phyloP scores from a whole-genome alignment of 176 grass and related monocot genomes.

The Lolium multiflorum region DNA sequence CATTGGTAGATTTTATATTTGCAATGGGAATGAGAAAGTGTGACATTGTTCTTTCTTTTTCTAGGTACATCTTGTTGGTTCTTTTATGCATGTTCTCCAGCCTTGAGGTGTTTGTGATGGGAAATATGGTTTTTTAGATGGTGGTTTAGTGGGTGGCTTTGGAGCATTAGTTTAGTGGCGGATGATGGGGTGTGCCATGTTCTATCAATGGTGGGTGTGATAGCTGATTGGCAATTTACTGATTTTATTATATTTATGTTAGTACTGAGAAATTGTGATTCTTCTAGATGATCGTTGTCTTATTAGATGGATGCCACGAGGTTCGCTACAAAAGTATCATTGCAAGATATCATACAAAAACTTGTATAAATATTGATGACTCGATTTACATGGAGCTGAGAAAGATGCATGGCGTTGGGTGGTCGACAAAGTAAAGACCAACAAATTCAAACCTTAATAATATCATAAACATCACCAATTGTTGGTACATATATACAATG shows the following conservation, averaged over 20 bases:
- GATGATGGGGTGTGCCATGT: neutral
- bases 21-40: too few species aligned
- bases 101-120: too few species aligned
- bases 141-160: too few species aligned
- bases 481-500: too few species aligned
- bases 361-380: neutral
- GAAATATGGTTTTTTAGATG: too few species aligned
- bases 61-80: too few species aligned
- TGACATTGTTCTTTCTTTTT: too few species aligned
- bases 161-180: too few species aligned
- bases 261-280: neutral
- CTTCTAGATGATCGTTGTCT: neutral
- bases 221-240: neutral
- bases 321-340: neutral
- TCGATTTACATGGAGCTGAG: neutral
- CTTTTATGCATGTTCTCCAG: neutral
- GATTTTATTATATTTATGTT: neutral
- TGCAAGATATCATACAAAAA: neutral
- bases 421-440: neutral
- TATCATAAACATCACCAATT: neutral
- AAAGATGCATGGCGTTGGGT: neutral
- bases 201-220: neutral
- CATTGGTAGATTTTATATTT: too few species aligned
- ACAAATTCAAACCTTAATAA: too few species aligned
- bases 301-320: neutral